Evolutionary conservation across 345 rosid genomes (phyloP), one percentile per base, ranked within the genome.

Genomic region (Eucalyptus tenuipes): DNA sequence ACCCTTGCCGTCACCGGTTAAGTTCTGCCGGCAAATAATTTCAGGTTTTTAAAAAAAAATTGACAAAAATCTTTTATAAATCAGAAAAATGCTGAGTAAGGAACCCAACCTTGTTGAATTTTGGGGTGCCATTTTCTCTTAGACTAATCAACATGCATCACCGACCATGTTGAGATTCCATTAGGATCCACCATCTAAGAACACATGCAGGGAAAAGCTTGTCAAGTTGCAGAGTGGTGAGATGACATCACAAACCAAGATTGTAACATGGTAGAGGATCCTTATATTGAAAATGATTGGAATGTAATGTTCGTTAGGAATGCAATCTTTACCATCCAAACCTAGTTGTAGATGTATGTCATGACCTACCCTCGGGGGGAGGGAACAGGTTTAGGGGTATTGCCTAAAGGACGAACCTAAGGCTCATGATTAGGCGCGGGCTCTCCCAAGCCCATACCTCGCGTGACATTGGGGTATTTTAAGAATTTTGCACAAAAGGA

Each of bases 261-360:
- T 42, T 44, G 86, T 75, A 52, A 71, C 79, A 27, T 49, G 33
- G 66, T 37, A 25, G 86, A 87, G 86, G 89, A 88, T 88, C 53
- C 97, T 95, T 89, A 97, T 99, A 87, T 92, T 86, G 92, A 97
- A 94, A 91, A 95, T 96, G 80, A 99, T 98, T 24, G 99, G 99
- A 82, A 97, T 89, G 88, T 96, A 98, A 92, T 98, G 99, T 88
- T 98, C 98, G 92, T 98, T 96, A 3, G 99, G 96, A 5, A 98
- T 97, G 93, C 99, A 98, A 89, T 97, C 95, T 90, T 89, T 93
- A 42, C 96, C 96, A 55, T 97, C 99, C 37, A 96, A 90, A 75
- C 99, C 99, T 14, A 93, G 98, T 98, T 97, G 96, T 86, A 91
- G 91, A 52, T 86, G n/a, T n/a, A n/a, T n/a, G n/a, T n/a, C n/a